A percentile compares a stretch with the other conserved stretches of the same genome.
Evolutionary conservation across 768 basidiomycete species (phyloP).

Genomic region (Lactarius vividus): DNA sequence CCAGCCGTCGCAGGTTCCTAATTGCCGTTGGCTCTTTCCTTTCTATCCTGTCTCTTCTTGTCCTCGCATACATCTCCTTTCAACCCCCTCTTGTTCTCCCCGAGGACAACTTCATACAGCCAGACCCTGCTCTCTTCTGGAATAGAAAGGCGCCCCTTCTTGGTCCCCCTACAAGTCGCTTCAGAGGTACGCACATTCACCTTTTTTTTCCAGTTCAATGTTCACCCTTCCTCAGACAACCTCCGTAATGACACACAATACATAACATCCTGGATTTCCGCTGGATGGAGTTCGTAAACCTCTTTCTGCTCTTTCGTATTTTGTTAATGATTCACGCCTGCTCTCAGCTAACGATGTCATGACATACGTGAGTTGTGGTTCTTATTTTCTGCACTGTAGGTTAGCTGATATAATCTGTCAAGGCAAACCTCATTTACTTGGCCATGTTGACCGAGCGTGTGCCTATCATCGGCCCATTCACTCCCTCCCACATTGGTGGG

Average conservation of each 20-base stretch:
- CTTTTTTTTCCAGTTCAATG: no score
- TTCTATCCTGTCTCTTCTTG: slow-evolving; percentile 12
- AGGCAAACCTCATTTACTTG: slow-evolving; percentile 44
- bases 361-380: slow-evolving; percentile 53
- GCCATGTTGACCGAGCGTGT: slow-evolving; percentile 40
- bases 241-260: slow-evolving; percentile 58
- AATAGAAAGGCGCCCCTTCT: slow-evolving; percentile 22
- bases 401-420: not conserved
- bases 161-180: slow-evolving; percentile 55
- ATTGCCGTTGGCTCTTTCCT: not conserved
- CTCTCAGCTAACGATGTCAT: slow-evolving; percentile 70
- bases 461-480: slow-evolving; percentile 42
- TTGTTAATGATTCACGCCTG: not conserved
- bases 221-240: slow-evolving; percentile 46
- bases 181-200: slow-evolving; percentile 44
- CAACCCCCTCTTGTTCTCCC: slow-evolving; percentile 2
- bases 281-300: slow-evolving; percentile 60
- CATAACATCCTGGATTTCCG: slow-evolving; percentile 70
- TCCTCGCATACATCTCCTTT: slow-evolving; percentile 10
- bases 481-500: slow-evolving; percentile 40
- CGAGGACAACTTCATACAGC: not conserved
- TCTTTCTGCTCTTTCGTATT: not conserved
- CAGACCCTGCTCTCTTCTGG: not conserved
- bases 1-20: slow-evolving; percentile 8
- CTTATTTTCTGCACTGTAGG: not conserved